phyloP scores from a whole-genome alignment of 139 green algal genomes.

The Chlamydomonas asymmetrica region DNA sequence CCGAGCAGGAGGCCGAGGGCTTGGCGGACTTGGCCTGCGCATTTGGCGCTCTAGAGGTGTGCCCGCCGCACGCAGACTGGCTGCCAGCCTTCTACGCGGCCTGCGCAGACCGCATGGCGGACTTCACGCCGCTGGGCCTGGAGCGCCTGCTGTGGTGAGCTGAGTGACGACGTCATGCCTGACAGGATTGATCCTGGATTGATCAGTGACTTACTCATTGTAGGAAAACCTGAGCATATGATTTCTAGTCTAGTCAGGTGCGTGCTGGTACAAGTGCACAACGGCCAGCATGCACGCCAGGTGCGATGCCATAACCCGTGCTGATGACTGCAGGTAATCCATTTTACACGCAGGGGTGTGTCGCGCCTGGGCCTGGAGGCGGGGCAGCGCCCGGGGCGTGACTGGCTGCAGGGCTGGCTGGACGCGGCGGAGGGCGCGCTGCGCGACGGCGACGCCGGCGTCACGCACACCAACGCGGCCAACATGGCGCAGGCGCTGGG shows the following conservation, averaged over 20 bases:
- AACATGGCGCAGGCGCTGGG: conserved; percentile 13
- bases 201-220: too few relatives aligned
- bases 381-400: too few relatives aligned
- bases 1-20: not conserved
- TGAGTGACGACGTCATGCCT: too few relatives aligned
- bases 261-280: too few relatives aligned
- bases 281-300: too few relatives aligned
- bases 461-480: conserved; percentile 9
- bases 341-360: too few relatives aligned
- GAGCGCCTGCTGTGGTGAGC: conserved; percentile 26
- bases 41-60: conserved; percentile 7
- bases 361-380: too few relatives aligned
- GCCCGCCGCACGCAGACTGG: not conserved
- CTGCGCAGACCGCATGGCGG: not conserved
- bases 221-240: too few relatives aligned
- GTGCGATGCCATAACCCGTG: too few relatives aligned
- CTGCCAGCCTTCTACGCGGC: conserved; percentile 7
- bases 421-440: not conserved
- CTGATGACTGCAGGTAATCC: too few relatives aligned
- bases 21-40: not conserved
- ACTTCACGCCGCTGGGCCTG: conserved; percentile 3
- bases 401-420: not conserved
- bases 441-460: not conserved
- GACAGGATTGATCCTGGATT: too few relatives aligned
- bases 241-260: too few relatives aligned